phyloP scores from a whole-genome alignment of 2,329 filamentous ascomycete genomes.

The Trichoderma asperellum region DNA sequence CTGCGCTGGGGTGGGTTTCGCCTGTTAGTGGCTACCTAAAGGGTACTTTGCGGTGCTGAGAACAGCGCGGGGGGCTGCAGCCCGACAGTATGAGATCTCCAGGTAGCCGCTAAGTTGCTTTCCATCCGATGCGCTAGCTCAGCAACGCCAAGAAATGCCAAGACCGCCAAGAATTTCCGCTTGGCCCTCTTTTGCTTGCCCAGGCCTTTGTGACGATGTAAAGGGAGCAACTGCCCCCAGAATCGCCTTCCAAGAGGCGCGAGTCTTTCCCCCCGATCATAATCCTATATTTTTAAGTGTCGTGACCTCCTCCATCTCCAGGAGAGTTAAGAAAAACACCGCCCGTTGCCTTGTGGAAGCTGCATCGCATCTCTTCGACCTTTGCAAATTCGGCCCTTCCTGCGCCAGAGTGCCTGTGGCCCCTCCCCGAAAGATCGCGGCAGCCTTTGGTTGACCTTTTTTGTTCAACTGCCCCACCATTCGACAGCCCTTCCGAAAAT shows the following conservation, averaged over 20 bases:
- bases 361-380: constrained; percentile 20
- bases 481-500: constrained; percentile 32
- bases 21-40: background rate
- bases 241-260: constrained; percentile 14
- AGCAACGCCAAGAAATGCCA: constrained; percentile 35
- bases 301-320: background rate
- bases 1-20: constrained; percentile 30
- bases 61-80: no score
- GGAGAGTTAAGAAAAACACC: background rate
- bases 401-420: constrained; percentile 27
- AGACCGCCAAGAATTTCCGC: constrained; percentile 44
- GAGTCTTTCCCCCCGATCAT: constrained; percentile 27
- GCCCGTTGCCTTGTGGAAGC: constrained; percentile 2
- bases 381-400: background rate
- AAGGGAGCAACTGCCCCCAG: constrained; percentile 40
- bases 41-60: background rate
- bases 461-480: constrained; percentile 24
- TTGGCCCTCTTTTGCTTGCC: constrained; percentile 43
- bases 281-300: constrained; percentile 13
- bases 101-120: constrained; percentile 9
- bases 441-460: constrained; percentile 9
- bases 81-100: no score
- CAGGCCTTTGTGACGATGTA: constrained; percentile 43
- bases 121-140: constrained; percentile 28
- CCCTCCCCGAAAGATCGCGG: constrained; percentile 20